Conservation (phyloP, 768 basidiomycete species). For the Mycena sanguinolenta region DNA sequence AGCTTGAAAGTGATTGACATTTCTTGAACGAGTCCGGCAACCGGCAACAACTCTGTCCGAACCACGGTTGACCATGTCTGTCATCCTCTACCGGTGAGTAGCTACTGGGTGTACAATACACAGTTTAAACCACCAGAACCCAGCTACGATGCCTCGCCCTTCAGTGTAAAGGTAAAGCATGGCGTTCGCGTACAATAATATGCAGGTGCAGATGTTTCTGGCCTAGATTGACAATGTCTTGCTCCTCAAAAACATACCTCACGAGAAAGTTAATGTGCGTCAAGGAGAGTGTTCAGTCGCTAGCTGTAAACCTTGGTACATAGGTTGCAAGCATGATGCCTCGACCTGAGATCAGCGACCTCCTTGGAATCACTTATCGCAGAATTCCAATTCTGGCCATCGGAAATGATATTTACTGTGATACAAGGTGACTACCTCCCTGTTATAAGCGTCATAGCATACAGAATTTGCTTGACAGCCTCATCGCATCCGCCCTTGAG, state of each 20-base stretch:
- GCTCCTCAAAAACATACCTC: slow-evolving; percentile 61
- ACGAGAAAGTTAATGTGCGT: slow-evolving; percentile 62
- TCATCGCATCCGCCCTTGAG: slow-evolving; percentile 14
- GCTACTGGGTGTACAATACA: background rate
- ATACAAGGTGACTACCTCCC: slow-evolving; percentile 53
- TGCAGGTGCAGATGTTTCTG: slow-evolving; percentile 23
- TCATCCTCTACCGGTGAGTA: slow-evolving; percentile 63
- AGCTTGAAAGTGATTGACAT: no score
- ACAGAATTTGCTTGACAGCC: background rate
- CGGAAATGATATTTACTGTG: slow-evolving; percentile 73
- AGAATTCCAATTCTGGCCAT: slow-evolving; percentile 74
- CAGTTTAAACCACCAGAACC: background rate
- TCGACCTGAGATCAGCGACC: slow-evolving; percentile 69
- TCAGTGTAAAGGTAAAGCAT: slow-evolving; percentile 34
- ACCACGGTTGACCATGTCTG: slow-evolving; percentile 42
- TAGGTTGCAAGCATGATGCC: slow-evolving; percentile 67
- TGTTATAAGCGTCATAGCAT: background rate
- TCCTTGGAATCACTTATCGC: slow-evolving; percentile 67
- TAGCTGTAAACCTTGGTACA: no score
- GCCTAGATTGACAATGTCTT: slow-evolving; percentile 66
- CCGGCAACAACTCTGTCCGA: slow-evolving; percentile 13
- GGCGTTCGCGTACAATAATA: no score
- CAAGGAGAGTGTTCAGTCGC: background rate
- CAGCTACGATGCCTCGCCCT: slow-evolving; percentile 69
- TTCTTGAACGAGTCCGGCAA: slow-evolving; percentile 14